phyloP scores from a whole-genome alignment of 768 basidiomycete species.

The Amanita rimosa region DNA sequence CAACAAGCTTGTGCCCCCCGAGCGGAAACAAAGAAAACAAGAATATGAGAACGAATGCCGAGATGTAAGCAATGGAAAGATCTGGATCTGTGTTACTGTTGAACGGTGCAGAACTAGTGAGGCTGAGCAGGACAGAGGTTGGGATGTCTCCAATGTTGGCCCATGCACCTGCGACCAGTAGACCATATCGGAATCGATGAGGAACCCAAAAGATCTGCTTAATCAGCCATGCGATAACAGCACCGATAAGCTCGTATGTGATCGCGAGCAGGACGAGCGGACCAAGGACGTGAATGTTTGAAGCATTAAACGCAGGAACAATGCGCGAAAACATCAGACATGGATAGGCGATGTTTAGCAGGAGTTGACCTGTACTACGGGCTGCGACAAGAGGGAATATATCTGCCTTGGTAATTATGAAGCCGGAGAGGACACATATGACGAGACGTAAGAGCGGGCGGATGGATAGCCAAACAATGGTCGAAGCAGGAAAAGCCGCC shows the following conservation, averaged over 20 bases:
- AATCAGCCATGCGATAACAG: slow-evolving; percentile 40
- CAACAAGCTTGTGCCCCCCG: slow-evolving; percentile 43
- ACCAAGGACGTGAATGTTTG: slow-evolving; percentile 46
- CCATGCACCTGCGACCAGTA: slow-evolving; percentile 61
- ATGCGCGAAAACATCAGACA: slow-evolving; percentile 65
- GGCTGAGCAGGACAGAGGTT: slow-evolving; percentile 51
- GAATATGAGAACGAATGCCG: slow-evolving; percentile 50
- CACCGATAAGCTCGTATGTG: slow-evolving; percentile 46
- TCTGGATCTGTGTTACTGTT: slow-evolving; percentile 43
- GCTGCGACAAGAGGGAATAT: slow-evolving; percentile 50
- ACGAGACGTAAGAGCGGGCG: not conserved
- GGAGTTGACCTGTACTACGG: slow-evolving; percentile 46
- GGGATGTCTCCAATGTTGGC: slow-evolving; percentile 64
- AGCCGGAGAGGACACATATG: slow-evolving; percentile 42
- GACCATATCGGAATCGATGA: slow-evolving; percentile 61
- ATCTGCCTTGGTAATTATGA: slow-evolving; percentile 45
- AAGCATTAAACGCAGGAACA: slow-evolving; percentile 48
- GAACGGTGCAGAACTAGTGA: slow-evolving; percentile 54
- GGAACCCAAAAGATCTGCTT: slow-evolving; percentile 68
- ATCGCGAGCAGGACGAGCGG: slow-evolving; percentile 53
- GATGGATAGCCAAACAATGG: not conserved
- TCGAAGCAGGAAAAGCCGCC: not conserved
- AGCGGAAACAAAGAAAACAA: slow-evolving; percentile 52
- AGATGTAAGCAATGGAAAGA: slow-evolving; percentile 56
- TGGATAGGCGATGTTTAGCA: slow-evolving; percentile 54